These are phyloP conservation scores for Catenaria anguillulae DNA, from an alignment of 371 early-diverging fungal species.

Conservation along the genomic window DNA sequence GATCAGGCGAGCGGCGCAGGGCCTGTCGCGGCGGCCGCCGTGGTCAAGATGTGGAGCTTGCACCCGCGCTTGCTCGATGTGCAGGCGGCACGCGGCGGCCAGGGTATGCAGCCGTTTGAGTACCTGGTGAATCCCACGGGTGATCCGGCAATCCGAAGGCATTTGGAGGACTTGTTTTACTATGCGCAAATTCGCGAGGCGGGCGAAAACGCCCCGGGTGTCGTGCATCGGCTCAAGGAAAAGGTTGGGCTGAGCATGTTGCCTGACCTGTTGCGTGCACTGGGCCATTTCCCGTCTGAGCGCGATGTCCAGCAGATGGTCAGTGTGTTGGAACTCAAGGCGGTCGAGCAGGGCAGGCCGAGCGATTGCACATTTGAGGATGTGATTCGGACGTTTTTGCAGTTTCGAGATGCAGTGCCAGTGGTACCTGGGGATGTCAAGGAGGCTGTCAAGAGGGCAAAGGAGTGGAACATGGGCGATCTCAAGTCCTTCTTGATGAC, in stretches of 20 bases:
- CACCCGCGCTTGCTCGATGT: constrained; percentile 19
- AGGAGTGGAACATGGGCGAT: background rate
- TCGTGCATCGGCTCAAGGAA: background rate
- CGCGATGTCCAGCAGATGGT: constrained; percentile 2
- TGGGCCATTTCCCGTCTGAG: constrained; percentile 7
- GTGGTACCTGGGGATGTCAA: background rate
- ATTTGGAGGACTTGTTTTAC: constrained; percentile 41
- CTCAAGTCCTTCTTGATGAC: background rate
- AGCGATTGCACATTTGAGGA: background rate
- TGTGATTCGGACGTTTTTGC: background rate
- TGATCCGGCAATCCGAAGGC: constrained; percentile 13
- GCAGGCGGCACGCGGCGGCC: constrained; percentile 12
- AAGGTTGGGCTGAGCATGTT: background rate
- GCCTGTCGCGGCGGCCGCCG: constrained; percentile 23
- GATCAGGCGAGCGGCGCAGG: too few species aligned
- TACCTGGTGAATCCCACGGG: constrained; percentile 25
- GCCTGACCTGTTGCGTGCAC: background rate
- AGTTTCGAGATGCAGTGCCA: constrained; percentile 1
- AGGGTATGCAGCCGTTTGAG: constrained; percentile 26
- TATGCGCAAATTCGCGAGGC: constrained; percentile 33
- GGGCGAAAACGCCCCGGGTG: background rate
- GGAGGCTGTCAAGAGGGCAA: background rate
- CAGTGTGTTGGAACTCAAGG: background rate
- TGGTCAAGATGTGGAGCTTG: constrained; percentile 30
- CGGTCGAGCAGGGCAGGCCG: background rate